Evolutionary conservation across 2,329 filamentous ascomycete species (phyloP).

Genomic region (Ceratocystis alfenasii): DNA sequence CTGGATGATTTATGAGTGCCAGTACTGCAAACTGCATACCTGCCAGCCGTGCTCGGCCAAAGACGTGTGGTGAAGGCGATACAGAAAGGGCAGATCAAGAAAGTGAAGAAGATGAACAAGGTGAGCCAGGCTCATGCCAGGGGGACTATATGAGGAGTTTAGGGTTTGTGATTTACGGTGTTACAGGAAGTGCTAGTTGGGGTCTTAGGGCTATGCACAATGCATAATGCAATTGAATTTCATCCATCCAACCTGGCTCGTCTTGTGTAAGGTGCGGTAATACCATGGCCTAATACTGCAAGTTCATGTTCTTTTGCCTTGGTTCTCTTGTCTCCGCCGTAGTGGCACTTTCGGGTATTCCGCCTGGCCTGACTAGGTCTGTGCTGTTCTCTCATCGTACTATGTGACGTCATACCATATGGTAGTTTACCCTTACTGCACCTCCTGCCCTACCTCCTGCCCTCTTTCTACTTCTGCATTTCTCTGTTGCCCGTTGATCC

Average conservation of each 20-base stretch:
- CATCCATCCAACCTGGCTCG: too few species aligned
- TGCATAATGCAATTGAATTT: too few species aligned
- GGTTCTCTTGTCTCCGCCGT: background rate
- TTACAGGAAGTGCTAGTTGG: too few species aligned
- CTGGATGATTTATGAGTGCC: constrained; percentile 58
- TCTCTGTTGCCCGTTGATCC: background rate
- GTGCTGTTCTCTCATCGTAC: constrained; percentile 4
- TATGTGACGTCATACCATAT: constrained; percentile 1
- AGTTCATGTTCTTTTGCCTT: too few species aligned
- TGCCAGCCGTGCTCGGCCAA: constrained; percentile 41
- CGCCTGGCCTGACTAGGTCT: background rate
- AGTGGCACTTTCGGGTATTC: constrained; percentile 29
- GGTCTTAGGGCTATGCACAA: too few species aligned
- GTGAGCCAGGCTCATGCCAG: too few species aligned
- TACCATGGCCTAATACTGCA: too few species aligned
- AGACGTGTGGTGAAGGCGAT: background rate
- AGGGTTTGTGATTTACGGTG: too few species aligned
- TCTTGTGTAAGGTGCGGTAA: too few species aligned
- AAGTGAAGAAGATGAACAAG: too few species aligned
- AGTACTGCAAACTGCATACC: constrained; percentile 54
- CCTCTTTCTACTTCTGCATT: too few species aligned
- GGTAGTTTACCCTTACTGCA: background rate
- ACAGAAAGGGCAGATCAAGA: background rate
- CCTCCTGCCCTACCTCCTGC: background rate
- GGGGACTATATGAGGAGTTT: too few species aligned